phyloP scores from a whole-genome alignment of 2,329 filamentous ascomycete genomes.

The Talaromyces sp. region DNA sequence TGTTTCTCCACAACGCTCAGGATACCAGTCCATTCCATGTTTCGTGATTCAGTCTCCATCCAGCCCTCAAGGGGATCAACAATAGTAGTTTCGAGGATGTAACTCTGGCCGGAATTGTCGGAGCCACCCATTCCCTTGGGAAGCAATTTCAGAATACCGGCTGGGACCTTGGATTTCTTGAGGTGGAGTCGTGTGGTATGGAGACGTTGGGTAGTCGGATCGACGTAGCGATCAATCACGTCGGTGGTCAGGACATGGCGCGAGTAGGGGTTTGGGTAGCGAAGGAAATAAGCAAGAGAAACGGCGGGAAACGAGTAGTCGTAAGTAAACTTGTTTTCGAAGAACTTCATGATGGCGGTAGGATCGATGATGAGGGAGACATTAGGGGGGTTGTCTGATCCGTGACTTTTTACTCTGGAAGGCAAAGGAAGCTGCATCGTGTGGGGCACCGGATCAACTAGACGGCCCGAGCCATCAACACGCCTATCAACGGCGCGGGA shows the following conservation, averaged over 20 bases:
- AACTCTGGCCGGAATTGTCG: constrained; percentile 62
- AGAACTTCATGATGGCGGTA: constrained; percentile 54
- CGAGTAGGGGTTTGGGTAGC: constrained; percentile 69
- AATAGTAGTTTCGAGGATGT: constrained; percentile 65
- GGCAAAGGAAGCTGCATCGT: constrained; percentile 12
- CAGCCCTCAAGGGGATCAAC: constrained; percentile 65
- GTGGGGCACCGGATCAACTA: constrained; percentile 12
- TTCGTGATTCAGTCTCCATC: constrained; percentile 67
- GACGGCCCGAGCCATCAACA: constrained; percentile 11
- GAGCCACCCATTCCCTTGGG: constrained; percentile 62
- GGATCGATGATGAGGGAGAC: constrained; percentile 15
- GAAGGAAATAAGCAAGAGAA: constrained; percentile 68
- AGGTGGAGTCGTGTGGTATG: constrained; percentile 65
- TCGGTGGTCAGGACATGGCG: constrained; percentile 68
- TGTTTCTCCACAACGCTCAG: constrained; percentile 66
- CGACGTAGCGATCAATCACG: constrained; percentile 65
- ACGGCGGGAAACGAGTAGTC: constrained; percentile 68
- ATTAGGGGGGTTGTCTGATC: constrained; percentile 18
- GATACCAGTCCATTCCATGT: constrained; percentile 68
- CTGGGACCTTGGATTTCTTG: constrained; percentile 65
- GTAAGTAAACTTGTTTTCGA: constrained; percentile 61
- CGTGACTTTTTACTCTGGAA: constrained; percentile 20
- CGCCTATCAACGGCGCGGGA: constrained; percentile 17
- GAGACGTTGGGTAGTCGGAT: constrained; percentile 61
- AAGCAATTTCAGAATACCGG: constrained; percentile 62